Evolutionary conservation across 331 rosid species (phyloP).

Genomic region (Pyracantha coccinea): DNA sequence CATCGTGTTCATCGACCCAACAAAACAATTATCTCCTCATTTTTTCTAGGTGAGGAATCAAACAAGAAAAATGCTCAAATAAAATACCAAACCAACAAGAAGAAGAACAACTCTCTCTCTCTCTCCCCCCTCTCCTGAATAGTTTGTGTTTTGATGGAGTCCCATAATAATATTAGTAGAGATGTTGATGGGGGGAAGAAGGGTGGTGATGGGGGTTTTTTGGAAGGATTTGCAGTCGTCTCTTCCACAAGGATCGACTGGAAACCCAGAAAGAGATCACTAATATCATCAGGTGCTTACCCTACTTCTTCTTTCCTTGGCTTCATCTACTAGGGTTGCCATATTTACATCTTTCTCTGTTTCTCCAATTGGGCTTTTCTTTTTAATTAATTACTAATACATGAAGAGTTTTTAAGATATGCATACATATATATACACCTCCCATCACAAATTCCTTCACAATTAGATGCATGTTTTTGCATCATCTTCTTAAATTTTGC

Average conservation of each 20-base stretch:
- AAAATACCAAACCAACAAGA: background rate
- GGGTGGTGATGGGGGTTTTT: conserved; percentile 37
- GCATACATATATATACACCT: no score
- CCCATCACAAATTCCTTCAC: no score
- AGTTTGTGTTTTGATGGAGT: conserved; percentile 32
- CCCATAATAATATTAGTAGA: background rate
- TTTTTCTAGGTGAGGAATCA: background rate
- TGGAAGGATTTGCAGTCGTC: conserved; percentile 61
- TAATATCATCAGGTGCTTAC: background rate
- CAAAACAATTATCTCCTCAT: conserved; percentile 3
- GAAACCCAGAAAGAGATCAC: conserved; percentile 83
- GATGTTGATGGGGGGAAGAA: conserved; percentile 4
- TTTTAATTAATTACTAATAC: no score
- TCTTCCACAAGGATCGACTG: conserved; percentile 64
- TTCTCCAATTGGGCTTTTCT: no score
- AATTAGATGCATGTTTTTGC: background rate
- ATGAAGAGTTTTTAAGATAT: no score
- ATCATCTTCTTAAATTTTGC: no score
- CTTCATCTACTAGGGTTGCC: no score
- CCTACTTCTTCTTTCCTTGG: no score
- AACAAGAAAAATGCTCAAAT: background rate
- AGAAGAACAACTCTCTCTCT: background rate
- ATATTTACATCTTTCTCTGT: no score
- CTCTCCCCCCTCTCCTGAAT: background rate
- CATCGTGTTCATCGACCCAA: conserved; percentile 4